Conservation (phyloP, 768 basidiomycete species). For the Boletus rubroflammeus region DNA sequence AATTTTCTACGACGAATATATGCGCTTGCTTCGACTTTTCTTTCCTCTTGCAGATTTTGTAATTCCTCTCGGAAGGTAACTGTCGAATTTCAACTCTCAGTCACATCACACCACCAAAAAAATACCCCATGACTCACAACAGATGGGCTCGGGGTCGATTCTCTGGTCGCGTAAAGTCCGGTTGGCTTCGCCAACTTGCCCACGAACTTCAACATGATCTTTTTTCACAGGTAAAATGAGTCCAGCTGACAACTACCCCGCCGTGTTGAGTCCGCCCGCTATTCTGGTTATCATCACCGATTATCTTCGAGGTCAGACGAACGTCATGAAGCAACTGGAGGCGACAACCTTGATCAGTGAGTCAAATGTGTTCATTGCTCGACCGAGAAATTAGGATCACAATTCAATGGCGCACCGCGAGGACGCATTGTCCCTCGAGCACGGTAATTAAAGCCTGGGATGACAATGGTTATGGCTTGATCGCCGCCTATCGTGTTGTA, state of each 20-base stretch:
- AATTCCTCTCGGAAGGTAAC: background rate
- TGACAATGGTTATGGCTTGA: no score
- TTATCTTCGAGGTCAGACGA: background rate
- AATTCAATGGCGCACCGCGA: background rate
- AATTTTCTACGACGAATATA: background rate
- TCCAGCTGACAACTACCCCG: background rate
- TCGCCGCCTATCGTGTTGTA: background rate
- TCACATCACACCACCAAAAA: no score
- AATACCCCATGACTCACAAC: background rate
- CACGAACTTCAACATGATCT: background rate
- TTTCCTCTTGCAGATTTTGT: background rate
- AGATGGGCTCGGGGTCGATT: background rate
- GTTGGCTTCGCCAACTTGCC: background rate
- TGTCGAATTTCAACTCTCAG: background rate
- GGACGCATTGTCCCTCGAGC: background rate
- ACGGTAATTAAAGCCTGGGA: background rate
- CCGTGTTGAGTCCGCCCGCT: background rate
- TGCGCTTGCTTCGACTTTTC: background rate
- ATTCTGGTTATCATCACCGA: background rate
- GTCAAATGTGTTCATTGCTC: background rate
- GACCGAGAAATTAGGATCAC: background rate
- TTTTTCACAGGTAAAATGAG: background rate
- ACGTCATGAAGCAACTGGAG: background rate
- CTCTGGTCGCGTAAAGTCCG: background rate
- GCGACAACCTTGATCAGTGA: background rate